phyloP scores from a whole-genome alignment of 345 rosid species.

The Boechera stricta region DNA sequence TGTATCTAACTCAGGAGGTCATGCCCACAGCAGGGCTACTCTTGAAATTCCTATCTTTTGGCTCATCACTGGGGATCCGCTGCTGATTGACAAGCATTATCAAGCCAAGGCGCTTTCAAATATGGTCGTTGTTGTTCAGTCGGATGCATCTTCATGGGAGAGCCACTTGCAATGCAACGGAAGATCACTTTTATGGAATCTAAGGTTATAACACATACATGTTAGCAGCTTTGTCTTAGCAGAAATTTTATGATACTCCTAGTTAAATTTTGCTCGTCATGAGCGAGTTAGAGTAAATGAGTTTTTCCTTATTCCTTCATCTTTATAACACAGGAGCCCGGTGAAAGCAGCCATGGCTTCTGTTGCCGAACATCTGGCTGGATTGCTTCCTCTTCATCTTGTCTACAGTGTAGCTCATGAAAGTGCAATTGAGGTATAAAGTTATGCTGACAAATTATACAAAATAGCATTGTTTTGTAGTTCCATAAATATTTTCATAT shows the following conservation, averaged over 20 bases:
- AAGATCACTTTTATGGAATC: constrained; percentile 85
- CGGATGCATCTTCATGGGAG: constrained; percentile 93
- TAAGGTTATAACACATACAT: constrained; percentile 59
- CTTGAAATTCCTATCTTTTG: constrained; percentile 97
- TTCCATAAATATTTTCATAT: constrained; percentile 2
- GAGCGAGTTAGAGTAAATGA: constrained; percentile 14
- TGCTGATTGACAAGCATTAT: constrained; percentile 91
- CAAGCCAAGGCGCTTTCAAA: constrained; percentile 95
- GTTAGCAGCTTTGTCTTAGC: constrained; percentile 14
- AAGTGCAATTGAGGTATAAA: constrained; percentile 91
- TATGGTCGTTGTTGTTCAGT: constrained; percentile 94
- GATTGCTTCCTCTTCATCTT: constrained; percentile 96
- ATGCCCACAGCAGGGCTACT: constrained; percentile 89
- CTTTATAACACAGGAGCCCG: constrained; percentile 66
- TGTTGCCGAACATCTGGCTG: constrained; percentile 94
- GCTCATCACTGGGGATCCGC: constrained; percentile 86
- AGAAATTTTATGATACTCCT: neutral
- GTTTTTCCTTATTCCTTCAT: neutral
- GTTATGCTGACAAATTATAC: constrained; percentile 15
- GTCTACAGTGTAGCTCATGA: constrained; percentile 96
- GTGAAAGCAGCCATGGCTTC: constrained; percentile 90
- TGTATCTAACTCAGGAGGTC: constrained; percentile 68
- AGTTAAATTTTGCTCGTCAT: constrained; percentile 11
- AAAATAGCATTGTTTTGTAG: constrained; percentile 23
- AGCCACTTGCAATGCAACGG: constrained; percentile 98